A percentile compares a stretch with the other conserved stretches of the same genome.
These are phyloP conservation scores for Termitomyces sp. DNA, from an alignment of 768 basidiomycete species.

Conservation along the genomic window DNA sequence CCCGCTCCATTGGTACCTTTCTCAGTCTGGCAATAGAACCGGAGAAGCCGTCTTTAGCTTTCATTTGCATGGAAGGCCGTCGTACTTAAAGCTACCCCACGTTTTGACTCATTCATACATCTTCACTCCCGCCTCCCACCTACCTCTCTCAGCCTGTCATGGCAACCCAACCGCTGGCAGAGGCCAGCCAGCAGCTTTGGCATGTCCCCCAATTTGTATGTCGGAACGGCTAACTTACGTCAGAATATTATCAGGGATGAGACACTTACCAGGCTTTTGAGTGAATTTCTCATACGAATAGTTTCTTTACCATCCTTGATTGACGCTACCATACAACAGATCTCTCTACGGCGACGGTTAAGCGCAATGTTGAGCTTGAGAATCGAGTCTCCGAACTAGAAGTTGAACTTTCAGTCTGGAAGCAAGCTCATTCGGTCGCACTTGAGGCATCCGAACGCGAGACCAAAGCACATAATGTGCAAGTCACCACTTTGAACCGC, in stretches of 20 bases:
- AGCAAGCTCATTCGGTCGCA: slow-evolving; percentile 62
- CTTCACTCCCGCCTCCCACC: slow-evolving; percentile 39
- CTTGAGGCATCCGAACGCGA: slow-evolving; percentile 64
- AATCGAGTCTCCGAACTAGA: slow-evolving; percentile 65
- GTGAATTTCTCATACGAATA: slow-evolving; percentile 29
- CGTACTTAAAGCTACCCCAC: slow-evolving; percentile 44
- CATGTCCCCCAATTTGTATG: slow-evolving; percentile 29
- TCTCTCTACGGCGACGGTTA: slow-evolving; percentile 61
- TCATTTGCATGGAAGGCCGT: slow-evolving; percentile 43
- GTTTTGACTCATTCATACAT: slow-evolving; percentile 32
- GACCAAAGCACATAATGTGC: slow-evolving; percentile 64
- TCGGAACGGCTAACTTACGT: slow-evolving; percentile 11
- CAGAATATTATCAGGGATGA: slow-evolving; percentile 52
- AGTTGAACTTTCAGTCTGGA: slow-evolving; percentile 67
- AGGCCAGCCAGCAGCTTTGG: slow-evolving; percentile 66
- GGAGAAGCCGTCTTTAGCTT: slow-evolving; percentile 52
- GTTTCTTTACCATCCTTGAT: not conserved
- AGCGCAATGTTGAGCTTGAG: slow-evolving; percentile 63
- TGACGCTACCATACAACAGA: slow-evolving; percentile 33
- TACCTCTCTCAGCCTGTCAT: slow-evolving; percentile 38
- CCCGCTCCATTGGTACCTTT: slow-evolving; percentile 43
- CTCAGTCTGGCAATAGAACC: slow-evolving; percentile 44
- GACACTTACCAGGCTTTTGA: slow-evolving; percentile 56
- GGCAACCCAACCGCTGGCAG: slow-evolving; percentile 53
- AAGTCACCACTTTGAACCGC: slow-evolving; percentile 58